Base-by-base conservation (phyloP, 2,329 filamentous ascomycete species). In the Pseudocercospora cruenta region DNA sequence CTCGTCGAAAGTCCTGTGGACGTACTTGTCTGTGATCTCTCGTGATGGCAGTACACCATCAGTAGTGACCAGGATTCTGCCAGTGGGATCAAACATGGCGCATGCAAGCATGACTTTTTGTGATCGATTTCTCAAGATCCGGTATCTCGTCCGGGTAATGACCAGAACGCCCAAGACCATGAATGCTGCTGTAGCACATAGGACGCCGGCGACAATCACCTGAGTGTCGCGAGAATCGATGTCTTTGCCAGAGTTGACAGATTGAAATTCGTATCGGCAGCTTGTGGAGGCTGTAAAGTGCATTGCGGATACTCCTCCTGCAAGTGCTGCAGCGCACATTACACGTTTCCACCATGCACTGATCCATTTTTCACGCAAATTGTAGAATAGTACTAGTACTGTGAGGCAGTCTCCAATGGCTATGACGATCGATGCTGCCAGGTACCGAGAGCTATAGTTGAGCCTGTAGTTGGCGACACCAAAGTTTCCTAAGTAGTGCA, bases 401-500 rank as follows among this genome's bases (percentile, higher is more conserved):
- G 87, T 79, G 14, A 88, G 88, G 68, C 90, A 93, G 6, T 91
- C 90, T 8, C 87, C 84, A 3, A 92, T 84, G 4, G 93, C 90
- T 68, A 96, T 93, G 54, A 90, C 76, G 21, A 87, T 87, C 4
- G 92, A 87, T 2, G 89, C 91, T 2, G 90, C 80, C 16, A 96
- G 85, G 73, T 88, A 87, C 22, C 79, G 80, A 14, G 80, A 74
- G 3, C 80, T 78, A 71, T 94, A 93, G 10, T 82, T 79, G 71
- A 91, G 89, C 3, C 76, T 79, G 74, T 95, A 96, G 76, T 96
- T 94, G 28, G 84, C 84, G 67, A 94, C 93, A 36, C 92, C 92
- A 33, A 90, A 86, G 75, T 96, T 93, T n/a, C 92, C 92, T 19
- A 94, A 82, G 73, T 95, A 96, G 77, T 96, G 91, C 92, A 96